phyloP scores from a whole-genome alignment of 1,284 basidiomycete genomes.

The Irpex sp. region DNA sequence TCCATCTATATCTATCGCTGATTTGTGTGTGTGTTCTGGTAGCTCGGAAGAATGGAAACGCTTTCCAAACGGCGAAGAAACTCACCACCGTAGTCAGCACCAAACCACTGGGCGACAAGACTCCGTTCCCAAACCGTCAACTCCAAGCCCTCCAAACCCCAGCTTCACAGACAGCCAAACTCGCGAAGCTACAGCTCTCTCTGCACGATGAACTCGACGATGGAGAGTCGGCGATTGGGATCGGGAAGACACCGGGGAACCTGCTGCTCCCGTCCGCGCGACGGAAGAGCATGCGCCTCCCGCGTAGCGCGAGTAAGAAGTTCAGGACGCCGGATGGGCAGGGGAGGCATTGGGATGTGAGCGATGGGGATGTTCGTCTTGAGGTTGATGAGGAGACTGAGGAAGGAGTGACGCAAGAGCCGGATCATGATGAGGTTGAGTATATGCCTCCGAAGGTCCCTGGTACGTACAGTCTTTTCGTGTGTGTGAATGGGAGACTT shows the following conservation, averaged over 20 bases:
- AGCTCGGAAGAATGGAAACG: conserved; percentile 12
- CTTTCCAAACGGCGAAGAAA: neutral
- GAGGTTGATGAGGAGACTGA: conserved; percentile 5
- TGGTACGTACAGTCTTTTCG: conserved; percentile 34
- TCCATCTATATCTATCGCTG: neutral
- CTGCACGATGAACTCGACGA: conserved; percentile 16
- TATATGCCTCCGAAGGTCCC: conserved; percentile 72
- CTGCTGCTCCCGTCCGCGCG: conserved; percentile 57
- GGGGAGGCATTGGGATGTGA: conserved; percentile 73
- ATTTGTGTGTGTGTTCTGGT: too few species aligned
- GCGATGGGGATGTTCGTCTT: conserved; percentile 53
- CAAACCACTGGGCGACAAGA: conserved; percentile 55
- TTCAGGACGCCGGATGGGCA: conserved; percentile 68
- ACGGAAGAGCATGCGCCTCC: conserved; percentile 36
- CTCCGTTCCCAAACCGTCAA: conserved; percentile 53
- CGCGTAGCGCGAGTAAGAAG: conserved; percentile 17
- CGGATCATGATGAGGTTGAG: conserved; percentile 69
- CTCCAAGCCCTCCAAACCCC: conserved; percentile 24
- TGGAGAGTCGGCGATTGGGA: conserved; percentile 5
- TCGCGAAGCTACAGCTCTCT: conserved; percentile 26
- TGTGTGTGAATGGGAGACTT: neutral
- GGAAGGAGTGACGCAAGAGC: conserved; percentile 26
- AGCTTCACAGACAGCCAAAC: conserved; percentile 26
- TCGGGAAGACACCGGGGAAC: conserved; percentile 32
- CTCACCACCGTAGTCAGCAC: conserved; percentile 18